Conservation (phyloP, 108 stramenopile genomes). For the Skeletonema marinoi region DNA sequence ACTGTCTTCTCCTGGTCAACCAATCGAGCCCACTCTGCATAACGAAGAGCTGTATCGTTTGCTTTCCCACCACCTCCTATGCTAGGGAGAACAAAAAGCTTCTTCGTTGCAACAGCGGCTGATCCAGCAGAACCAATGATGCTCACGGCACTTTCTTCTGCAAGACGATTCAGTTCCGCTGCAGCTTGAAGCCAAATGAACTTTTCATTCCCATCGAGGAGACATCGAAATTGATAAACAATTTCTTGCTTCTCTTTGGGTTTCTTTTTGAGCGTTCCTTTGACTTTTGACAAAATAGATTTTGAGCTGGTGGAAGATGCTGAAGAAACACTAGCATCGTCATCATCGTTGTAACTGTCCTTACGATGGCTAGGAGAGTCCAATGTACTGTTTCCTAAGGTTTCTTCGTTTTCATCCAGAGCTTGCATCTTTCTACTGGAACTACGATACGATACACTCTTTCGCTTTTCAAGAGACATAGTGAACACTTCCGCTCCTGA, state of each 20-base stretch:
- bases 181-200: constrained; percentile 43
- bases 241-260: constrained; percentile 19
- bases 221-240: constrained; percentile 25
- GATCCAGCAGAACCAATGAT: constrained; percentile 1
- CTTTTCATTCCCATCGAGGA: constrained; percentile 40
- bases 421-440: not conserved
- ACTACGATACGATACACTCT: constrained; percentile 12
- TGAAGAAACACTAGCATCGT: not conserved
- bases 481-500: constrained; percentile 14
- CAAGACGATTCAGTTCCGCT: constrained; percentile 21
- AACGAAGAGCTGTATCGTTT: constrained; percentile 15
- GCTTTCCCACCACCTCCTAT: not conserved
- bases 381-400: not conserved
- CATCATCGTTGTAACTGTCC: not conserved
- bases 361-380: not conserved
- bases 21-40: constrained; percentile 41
- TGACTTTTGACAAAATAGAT: not conserved
- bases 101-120: constrained; percentile 5
- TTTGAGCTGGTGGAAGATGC: not conserved
- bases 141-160: constrained; percentile 12
- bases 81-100: constrained; percentile 5
- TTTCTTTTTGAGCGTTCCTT: not conserved
- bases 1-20: constrained; percentile 25
- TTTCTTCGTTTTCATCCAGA: not conserved
- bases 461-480: not conserved